A percentile compares a stretch with the other conserved stretches of the same genome.
Conservation (phyloP, 148 eudicot species). For the Fagopyrum tataricum region DNA sequence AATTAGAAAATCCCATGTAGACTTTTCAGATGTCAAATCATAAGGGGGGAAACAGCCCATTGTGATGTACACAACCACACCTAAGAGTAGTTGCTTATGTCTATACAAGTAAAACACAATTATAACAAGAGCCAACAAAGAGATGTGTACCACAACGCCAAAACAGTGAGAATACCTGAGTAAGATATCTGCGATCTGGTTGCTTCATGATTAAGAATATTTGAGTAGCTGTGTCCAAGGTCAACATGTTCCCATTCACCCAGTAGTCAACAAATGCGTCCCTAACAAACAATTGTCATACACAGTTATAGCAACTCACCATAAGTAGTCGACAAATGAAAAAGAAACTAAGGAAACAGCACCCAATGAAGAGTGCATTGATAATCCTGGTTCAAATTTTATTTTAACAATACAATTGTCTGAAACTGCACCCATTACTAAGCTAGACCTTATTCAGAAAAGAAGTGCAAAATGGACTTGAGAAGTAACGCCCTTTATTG, state of each 20-base stretch:
- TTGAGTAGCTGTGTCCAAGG: slow-evolving; percentile 51
- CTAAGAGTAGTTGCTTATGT: background rate
- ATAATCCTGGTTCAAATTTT: background rate
- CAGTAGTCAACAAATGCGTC: slow-evolving; percentile 67
- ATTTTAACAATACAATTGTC: background rate
- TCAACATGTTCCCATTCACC: slow-evolving; percentile 64
- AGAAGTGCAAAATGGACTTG: background rate
- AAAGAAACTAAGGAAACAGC: background rate
- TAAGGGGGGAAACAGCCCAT: background rate
- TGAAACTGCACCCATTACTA: background rate
- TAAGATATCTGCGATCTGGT: slow-evolving; percentile 42
- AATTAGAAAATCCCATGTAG: background rate
- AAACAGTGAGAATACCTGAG: slow-evolving; percentile 31
- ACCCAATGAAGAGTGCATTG: background rate
- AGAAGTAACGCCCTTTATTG: background rate
- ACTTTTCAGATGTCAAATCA: background rate
- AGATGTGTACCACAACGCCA: background rate
- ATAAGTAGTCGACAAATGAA: background rate
- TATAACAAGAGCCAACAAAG: background rate
- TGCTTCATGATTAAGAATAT: slow-evolving; percentile 64
- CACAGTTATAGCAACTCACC: background rate
- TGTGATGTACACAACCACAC: background rate
- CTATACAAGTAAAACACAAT: background rate
- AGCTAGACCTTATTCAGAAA: background rate
- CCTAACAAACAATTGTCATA: slow-evolving; percentile 19